Evolutionary conservation across 2,329 filamentous ascomycete species (phyloP), one percentile per base, ranked within the genome.

Genomic region (Botrytis cinerea): DNA sequence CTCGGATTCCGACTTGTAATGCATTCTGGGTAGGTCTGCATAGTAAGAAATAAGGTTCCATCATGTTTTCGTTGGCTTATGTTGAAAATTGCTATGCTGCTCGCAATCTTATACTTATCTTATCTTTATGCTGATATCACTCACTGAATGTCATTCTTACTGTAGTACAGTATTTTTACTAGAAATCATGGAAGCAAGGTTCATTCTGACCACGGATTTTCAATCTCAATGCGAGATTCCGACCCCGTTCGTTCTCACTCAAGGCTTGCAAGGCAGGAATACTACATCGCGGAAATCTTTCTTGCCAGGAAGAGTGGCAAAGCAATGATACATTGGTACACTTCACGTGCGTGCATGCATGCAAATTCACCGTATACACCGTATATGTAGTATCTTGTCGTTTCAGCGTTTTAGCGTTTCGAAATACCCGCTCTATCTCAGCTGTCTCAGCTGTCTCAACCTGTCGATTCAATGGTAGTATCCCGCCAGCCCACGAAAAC

Each of bases 351-450:
- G 25, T 62, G 62, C 20, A 48, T 66, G 62, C 38, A 43, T 62
- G 28, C 60, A 63, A 2, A 63, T 48, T 35, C 62, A 66, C 43
- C 59, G 59, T 40, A 25, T 32, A 3, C 62, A 48, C 43, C 59
- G 35, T 40, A 48, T 48, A 66, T 66, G 62, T 66, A 66, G 62
- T 48, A 66, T 66, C 62, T 66, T 10, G n/a, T 64, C 62, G 62
- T 48, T 18, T 35, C 43, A 64, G 62, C 20, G 40, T 64, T 64
- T 32, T 40, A 43, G 38, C 25, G 40, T 63, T 45, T 45, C 43
- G 25, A 62, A 66, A 66, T 46, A 25, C 28, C 43, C 62, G 62
- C 62, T 10, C 9, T 32, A 14, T 46, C n/a, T 63, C 61, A 45
- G 61, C 38, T 32, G 8, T 46, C n/a, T 63, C 61, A 45, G 61